phyloP scores from a whole-genome alignment of 2,329 filamentous ascomycete genomes.

The Uncinocarpus reesii region DNA sequence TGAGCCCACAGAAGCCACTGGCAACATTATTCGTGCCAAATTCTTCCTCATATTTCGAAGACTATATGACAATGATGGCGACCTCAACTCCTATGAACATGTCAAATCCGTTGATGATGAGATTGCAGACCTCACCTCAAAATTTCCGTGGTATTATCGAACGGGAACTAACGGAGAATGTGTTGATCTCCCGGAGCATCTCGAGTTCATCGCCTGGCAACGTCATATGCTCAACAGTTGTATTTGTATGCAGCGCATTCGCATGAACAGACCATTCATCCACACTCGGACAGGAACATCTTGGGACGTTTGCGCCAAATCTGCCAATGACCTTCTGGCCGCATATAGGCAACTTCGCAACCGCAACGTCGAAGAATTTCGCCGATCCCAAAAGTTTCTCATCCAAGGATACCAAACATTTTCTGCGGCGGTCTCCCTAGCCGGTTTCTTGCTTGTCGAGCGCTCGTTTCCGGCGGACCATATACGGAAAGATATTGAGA shows the following conservation, averaged over 20 bases:
- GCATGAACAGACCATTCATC: conserved; percentile 22
- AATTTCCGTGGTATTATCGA: conserved; percentile 23
- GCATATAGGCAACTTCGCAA: conserved; percentile 21
- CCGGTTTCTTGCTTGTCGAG: conserved; percentile 23
- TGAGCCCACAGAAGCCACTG: conserved; percentile 21
- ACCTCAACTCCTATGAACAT: conserved; percentile 19
- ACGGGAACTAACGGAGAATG: conserved; percentile 13
- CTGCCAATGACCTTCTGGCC: conserved; percentile 21
- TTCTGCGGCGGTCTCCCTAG: conserved; percentile 23
- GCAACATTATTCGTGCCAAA: conserved; percentile 18
- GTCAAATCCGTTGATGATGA: conserved; percentile 20
- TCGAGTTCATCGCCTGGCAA: conserved; percentile 22
- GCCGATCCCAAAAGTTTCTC: conserved; percentile 20
- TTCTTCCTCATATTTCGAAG: conserved; percentile 20
- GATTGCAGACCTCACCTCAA: conserved; percentile 17
- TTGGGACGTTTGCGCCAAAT: conserved; percentile 20
- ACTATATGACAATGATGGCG: conserved; percentile 17
- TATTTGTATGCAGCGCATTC: conserved; percentile 23
- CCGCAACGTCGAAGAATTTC: conserved; percentile 17
- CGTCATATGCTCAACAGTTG: conserved; percentile 21
- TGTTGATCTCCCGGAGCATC: conserved; percentile 13
- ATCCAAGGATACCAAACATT: conserved; percentile 23
- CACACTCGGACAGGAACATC: conserved; percentile 19
- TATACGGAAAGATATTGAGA: conserved; percentile 21
- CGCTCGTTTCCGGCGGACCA: conserved; percentile 20